Base-by-base conservation (phyloP, 768 basidiomycete genomes). In the Macrolepiota fuliginosa region DNA sequence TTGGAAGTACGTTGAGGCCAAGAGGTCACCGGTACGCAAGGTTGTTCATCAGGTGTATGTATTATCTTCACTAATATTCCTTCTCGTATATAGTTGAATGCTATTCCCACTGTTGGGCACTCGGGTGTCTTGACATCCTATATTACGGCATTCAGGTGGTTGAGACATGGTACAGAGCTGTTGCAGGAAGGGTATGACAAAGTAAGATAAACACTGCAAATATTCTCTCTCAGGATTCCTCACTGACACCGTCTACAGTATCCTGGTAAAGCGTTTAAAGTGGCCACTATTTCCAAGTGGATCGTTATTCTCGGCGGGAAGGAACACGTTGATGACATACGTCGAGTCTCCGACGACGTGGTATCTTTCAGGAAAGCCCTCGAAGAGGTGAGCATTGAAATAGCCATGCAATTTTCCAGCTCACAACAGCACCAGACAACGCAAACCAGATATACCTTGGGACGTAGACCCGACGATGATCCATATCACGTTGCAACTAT, bases 271-370 rank as follows among this genome's bases (percentile, higher is more conserved):
- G 54, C 67, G 13, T 76, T 74, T 69, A 74, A 70, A 56, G 19
- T 74, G 1, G 66, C 71, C 15, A 65, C 49, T 24, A 40, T 67
- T 22, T 49, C 55, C 17, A 67, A 68, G 39, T 77, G 76, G 76
- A 63, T 72, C 3, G 68, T 77, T 22, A 62, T 77, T 12, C 68
- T 72, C 13, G 69, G 66, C 24, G 69, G 73, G 1, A 62, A 65
- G 22, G 49, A 67, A 10, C 47, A 69, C 27, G 58, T 76, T 0
- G 73, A 74, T 22, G 76, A 77, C 11, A 53, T 77, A 6, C 68
- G 72, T 10, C 73, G 70, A 60, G 74, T 75, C 9, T 66, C 71
- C 2, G 69, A 73, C 19, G 69, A 76, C 29, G 69, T 69, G 4
- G 63, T 76, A 9, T 73, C 71, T 1, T 70, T 71, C 37, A 61